phyloP scores from a whole-genome alignment of 2,329 filamentous ascomycete species.

The Ceratocystis variospora region DNA sequence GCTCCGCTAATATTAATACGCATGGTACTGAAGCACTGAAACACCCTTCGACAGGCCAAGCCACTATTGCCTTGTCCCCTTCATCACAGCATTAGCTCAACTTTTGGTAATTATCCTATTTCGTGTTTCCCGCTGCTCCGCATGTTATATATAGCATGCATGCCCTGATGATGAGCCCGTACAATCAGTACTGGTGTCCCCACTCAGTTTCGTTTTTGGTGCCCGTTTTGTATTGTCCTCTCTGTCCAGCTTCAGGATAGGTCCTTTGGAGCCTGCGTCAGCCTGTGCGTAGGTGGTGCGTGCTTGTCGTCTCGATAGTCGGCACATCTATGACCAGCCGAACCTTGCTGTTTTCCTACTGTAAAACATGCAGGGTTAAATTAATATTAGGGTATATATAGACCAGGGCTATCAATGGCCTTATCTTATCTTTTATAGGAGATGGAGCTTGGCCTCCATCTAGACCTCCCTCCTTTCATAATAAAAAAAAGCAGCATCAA shows the following conservation, averaged over 20 bases:
- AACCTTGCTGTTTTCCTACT: background rate
- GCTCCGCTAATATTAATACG: too few species aligned
- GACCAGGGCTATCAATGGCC: background rate
- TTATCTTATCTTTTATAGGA: slow-evolving; percentile 4
- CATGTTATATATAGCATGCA: background rate
- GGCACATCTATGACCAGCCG: background rate
- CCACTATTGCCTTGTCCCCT: background rate
- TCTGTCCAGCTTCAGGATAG: background rate
- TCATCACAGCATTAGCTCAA: background rate
- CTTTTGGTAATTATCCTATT: background rate
- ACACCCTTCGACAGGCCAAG: background rate
- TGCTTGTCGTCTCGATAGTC: background rate
- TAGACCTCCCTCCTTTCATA: background rate
- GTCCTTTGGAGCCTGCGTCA: background rate
- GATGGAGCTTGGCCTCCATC: background rate
- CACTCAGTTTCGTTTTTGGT: background rate
- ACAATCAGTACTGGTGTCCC: background rate
- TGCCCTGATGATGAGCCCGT: background rate
- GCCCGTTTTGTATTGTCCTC: background rate
- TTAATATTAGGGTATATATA: background rate
- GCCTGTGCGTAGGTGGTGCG: too few species aligned
- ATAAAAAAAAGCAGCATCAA: background rate
- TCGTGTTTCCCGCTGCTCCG: background rate
- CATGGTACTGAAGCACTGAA: background rate
- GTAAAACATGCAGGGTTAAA: background rate